A percentile compares a stretch with the other conserved stretches of the same genome.
Conservation (phyloP, 768 basidiomycete genomes). For the Lactarius hatsudake region DNA sequence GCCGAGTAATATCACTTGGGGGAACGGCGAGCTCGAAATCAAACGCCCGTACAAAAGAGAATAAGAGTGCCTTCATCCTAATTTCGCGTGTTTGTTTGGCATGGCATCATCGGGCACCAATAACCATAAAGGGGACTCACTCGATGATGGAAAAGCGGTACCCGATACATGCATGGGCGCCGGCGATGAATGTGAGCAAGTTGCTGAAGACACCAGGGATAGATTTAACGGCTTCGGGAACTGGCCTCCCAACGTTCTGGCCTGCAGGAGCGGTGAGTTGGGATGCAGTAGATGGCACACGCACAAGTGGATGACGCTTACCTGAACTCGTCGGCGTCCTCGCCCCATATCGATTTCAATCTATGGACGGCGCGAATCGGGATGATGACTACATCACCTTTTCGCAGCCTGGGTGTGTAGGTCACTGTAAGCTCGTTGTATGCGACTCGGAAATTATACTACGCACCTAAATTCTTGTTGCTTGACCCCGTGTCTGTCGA, state of each 20-base stretch:
- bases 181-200: constrained; percentile 23
- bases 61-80: constrained; percentile 31
- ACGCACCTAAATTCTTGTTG: constrained; percentile 26
- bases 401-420: constrained; percentile 4
- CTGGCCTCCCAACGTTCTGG: constrained; percentile 28
- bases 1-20: constrained; percentile 10
- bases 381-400: constrained; percentile 20
- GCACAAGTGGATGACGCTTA: constrained; percentile 22
- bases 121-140: constrained; percentile 9
- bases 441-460: background rate
- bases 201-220: constrained; percentile 24
- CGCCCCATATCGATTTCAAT: constrained; percentile 26
- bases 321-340: constrained; percentile 30
- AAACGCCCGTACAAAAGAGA: constrained; percentile 30
- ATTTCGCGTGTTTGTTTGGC: background rate
- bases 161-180: constrained; percentile 27
- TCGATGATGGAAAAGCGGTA: constrained; percentile 27
- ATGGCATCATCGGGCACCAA: background rate
- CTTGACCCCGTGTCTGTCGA: constrained; percentile 24
- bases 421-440: background rate
- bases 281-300: background rate
- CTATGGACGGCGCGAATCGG: constrained; percentile 21
- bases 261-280: constrained; percentile 5
- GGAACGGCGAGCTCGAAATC: constrained; percentile 27
- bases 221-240: constrained; percentile 15